Evolutionary conservation across 768 basidiomycete species (phyloP).

Genomic region (Leccinum ochraceum): DNA sequence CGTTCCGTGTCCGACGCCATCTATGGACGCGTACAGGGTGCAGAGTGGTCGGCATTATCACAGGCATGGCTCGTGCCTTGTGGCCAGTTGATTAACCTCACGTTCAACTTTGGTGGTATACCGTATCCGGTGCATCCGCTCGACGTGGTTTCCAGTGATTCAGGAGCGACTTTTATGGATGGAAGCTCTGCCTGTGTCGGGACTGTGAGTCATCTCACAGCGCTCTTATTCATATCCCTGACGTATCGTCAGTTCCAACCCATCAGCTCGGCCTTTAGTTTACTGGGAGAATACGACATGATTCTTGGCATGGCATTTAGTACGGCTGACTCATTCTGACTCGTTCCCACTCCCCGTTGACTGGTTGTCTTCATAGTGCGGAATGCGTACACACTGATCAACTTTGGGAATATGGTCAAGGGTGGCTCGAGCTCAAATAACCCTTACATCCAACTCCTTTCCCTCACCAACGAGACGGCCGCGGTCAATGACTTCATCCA

Average conservation of each 20-base stretch:
- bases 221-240: neutral
- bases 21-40: conserved; percentile 76
- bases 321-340: conserved; percentile 36
- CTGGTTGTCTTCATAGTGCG: conserved; percentile 51
- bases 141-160: conserved; percentile 63
- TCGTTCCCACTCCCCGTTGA: conserved; percentile 7
- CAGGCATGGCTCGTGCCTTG: conserved; percentile 77
- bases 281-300: conserved; percentile 78
- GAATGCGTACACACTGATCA: conserved; percentile 69
- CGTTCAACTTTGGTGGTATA: conserved; percentile 69
- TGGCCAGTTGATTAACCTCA: conserved; percentile 67
- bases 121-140: conserved; percentile 76
- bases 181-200: conserved; percentile 67
- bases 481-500: conserved; percentile 70
- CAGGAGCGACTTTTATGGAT: conserved; percentile 39
- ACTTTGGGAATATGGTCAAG: conserved; percentile 70
- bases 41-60: conserved; percentile 55
- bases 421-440: conserved; percentile 46
- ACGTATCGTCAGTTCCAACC: conserved; percentile 68
- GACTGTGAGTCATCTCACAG: conserved; percentile 46
- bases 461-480: conserved; percentile 50
- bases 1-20: conserved; percentile 77
- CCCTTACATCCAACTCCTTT: conserved; percentile 72
- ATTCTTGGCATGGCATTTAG: conserved; percentile 82
- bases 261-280: conserved; percentile 75